Evolutionary conservation across 1,284 basidiomycete species (phyloP).

Genomic region (Porogramme epimiltina): DNA sequence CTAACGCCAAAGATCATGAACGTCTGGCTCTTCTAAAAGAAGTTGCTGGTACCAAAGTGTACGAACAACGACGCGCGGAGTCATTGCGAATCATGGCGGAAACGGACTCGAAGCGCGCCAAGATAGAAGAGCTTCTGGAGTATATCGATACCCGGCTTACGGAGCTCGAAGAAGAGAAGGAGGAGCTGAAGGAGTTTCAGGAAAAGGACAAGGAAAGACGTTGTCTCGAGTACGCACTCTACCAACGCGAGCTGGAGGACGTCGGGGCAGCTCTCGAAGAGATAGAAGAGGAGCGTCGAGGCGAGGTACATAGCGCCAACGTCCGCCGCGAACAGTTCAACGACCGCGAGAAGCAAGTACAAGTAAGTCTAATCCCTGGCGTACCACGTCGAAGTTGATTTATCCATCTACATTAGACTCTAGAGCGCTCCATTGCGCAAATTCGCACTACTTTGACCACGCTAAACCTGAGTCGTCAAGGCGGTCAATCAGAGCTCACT

Average conservation of each 20-base stretch:
- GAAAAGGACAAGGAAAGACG: slow-evolving; percentile 93
- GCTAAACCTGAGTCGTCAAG: slow-evolving; percentile 66
- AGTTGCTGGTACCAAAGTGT: slow-evolving; percentile 97
- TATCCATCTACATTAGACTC: slow-evolving; percentile 44
- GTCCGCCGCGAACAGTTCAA: slow-evolving; percentile 80
- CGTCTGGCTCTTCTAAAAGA: slow-evolving; percentile 94
- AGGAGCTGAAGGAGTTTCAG: slow-evolving; percentile 96
- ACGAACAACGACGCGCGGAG: slow-evolving; percentile 92
- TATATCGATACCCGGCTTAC: slow-evolving; percentile 90
- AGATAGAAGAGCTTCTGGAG: slow-evolving; percentile 88
- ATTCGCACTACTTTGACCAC: slow-evolving; percentile 75
- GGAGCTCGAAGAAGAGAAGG: slow-evolving; percentile 97
- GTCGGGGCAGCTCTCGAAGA: slow-evolving; percentile 83
- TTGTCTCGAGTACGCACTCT: slow-evolving; percentile 94
- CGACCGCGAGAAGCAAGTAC: slow-evolving; percentile 80
- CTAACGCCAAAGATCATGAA: slow-evolving; percentile 97
- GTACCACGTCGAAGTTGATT: neutral
- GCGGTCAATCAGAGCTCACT: slow-evolving; percentile 74
- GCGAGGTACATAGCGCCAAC: slow-evolving; percentile 86
- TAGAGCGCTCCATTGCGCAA: slow-evolving; percentile 77
- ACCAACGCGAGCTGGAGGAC: slow-evolving; percentile 90
- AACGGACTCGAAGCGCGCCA: slow-evolving; percentile 89
- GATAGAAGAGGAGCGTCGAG: slow-evolving; percentile 80
- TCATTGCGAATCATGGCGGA: slow-evolving; percentile 96
- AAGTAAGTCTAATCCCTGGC: slow-evolving; percentile 47